phyloP scores from a whole-genome alignment of 805 yeast species.

The Nakazawaea wickerhamii region DNA sequence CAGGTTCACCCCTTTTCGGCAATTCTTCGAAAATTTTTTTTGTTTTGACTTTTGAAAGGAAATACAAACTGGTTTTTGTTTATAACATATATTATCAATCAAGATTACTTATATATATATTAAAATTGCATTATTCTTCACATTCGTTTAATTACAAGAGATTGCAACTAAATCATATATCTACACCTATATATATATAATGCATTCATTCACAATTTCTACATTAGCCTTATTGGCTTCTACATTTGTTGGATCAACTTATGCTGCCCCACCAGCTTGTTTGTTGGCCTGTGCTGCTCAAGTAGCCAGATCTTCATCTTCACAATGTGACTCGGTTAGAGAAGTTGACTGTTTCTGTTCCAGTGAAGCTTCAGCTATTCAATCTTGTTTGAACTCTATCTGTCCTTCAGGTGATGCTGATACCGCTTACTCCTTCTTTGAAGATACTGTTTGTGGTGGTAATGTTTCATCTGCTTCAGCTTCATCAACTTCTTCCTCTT shows the following conservation, averaged over 20 bases:
- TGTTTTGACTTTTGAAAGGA: not conserved
- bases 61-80: not conserved
- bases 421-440: slow-evolving; percentile 56
- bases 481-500: slow-evolving; percentile 27
- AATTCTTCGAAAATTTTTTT: slow-evolving; percentile 1
- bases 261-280: slow-evolving; percentile 81
- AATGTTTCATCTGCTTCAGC: slow-evolving; percentile 24
- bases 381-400: slow-evolving; percentile 55
- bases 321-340: slow-evolving; percentile 53
- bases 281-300: slow-evolving; percentile 87
- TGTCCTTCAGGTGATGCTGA: slow-evolving; percentile 65
- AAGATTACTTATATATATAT: not conserved
- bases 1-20: too few species aligned
- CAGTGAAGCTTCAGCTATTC: slow-evolving; percentile 45
- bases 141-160: slow-evolving; percentile 1
- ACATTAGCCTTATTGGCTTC: slow-evolving; percentile 30
- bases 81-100: not conserved
- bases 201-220: slow-evolving; percentile 18
- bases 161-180: slow-evolving; percentile 4
- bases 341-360: slow-evolving; percentile 67
- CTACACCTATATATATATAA: slow-evolving; percentile 5
- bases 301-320: slow-evolving; percentile 49
- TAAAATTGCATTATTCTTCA: not conserved
- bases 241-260: slow-evolving; percentile 33
- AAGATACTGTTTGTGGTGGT: slow-evolving; percentile 43